These are phyloP conservation scores for Magnolia changhungtana DNA, from an alignment of 164 flowering plant genomes.

Conservation along the genomic window DNA sequence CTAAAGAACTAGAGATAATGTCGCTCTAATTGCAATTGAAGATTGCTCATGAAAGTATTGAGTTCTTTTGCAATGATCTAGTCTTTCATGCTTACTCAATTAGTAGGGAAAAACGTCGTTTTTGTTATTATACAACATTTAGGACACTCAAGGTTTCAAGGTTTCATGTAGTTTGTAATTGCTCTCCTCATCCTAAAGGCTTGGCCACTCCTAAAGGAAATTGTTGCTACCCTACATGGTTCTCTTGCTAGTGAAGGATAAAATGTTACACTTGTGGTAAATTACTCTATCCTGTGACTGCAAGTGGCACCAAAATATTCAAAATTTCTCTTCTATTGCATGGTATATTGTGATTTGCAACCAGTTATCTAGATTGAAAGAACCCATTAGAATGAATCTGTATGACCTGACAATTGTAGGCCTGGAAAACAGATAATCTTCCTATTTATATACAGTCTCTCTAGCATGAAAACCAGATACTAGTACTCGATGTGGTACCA, in stretches of 20 bases:
- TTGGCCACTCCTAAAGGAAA: not conserved
- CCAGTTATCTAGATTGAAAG: not conserved
- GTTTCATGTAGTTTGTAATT: not conserved
- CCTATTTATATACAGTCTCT: not conserved
- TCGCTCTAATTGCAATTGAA: not conserved
- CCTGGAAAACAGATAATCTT: not conserved
- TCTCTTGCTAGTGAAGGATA: not conserved
- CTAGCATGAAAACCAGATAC: not conserved
- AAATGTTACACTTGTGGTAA: not conserved
- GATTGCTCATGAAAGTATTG: not conserved
- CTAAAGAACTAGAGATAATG: not conserved
- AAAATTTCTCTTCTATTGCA: not conserved
- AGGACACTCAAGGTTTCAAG: not conserved
- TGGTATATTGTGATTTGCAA: not conserved
- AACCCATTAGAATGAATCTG: not conserved
- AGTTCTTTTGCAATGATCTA: not conserved
- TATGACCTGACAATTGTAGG: not conserved
- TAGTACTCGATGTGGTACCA: too few species aligned
- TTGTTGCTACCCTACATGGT: not conserved
- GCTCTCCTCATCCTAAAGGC: not conserved
- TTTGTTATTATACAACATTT: not conserved
- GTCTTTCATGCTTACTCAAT: not conserved
- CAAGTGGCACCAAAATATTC: not conserved
- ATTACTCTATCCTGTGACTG: not conserved
- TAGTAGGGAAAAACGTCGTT: not conserved